Base-by-base conservation (phyloP, 768 basidiomycete species). In the Lactarius evosmus region DNA sequence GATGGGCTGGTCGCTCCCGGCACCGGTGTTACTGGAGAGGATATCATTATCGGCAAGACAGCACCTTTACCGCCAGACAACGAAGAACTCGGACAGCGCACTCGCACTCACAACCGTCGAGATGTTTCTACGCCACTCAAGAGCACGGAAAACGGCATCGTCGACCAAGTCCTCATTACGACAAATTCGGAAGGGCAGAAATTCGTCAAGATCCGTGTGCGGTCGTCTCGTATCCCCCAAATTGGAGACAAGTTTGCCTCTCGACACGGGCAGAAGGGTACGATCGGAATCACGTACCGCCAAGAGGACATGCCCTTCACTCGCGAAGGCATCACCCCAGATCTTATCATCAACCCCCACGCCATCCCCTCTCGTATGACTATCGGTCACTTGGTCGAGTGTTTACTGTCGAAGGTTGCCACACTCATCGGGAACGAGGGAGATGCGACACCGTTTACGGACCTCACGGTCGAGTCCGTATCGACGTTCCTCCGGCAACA, bases 291-390 rank as follows among this genome's bases (percentile, higher is more conserved):
- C 76, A 98, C 96, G 0, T 99, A 99, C 74, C 93, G 97, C 57
- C 97, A 98, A 75, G 97, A 99, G 75, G 97, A 99, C 74, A 98
- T 99, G 97, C 97, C 97, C 33, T 99, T 98, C 79, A 96, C 95
- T 3, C 87, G 88, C 2, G 95, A 98, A 73, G 97, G 97, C 63
- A 93, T 98, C 70, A 92, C 92, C 1, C 97, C 97, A 11, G 97
- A 99, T 75, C 83, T 99, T 71, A 84, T 99, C 78, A 99, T 99
- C 77, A 99, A 99, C 72, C 97, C 97, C 41, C 97, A 99, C 75
- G 97, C 97, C 72, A 99, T 99, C 75, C 97, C 97, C 4, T 98
- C 97, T 58, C 96, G 97, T 78, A 99, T 99, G 97, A 99, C 97
- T 27, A 99, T 99, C 70, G 97, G 97, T 29, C 97, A 99, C 77